These are phyloP conservation scores for Trichoderma sp. DNA, from an alignment of 2,329 filamentous ascomycete species.

Conservation along the genomic window DNA sequence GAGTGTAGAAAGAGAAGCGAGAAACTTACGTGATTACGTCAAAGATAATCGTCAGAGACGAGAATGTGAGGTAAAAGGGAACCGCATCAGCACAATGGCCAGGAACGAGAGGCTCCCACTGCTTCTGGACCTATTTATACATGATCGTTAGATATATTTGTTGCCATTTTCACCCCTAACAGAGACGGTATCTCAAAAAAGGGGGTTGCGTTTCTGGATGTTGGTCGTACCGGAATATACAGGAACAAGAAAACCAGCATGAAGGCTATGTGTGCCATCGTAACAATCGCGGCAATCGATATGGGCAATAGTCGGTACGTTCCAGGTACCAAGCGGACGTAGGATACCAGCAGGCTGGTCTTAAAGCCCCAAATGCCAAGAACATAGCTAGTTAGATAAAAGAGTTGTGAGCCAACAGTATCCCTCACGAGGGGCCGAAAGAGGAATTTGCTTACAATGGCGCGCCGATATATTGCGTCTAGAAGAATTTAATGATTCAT, in stretches of 20 bases:
- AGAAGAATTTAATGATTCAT: neutral
- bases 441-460: conserved; percentile 39
- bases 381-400: conserved; percentile 38
- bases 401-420: neutral
- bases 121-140: conserved; percentile 30
- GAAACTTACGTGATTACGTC: conserved; percentile 42
- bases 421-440: neutral
- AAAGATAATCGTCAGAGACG: conserved; percentile 44
- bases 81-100: conserved; percentile 43
- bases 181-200: neutral
- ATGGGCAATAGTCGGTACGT: conserved; percentile 38
- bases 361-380: conserved; percentile 49
- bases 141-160: neutral
- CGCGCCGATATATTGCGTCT: conserved; percentile 44
- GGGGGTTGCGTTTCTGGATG: neutral
- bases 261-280: conserved; percentile 43
- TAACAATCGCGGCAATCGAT: conserved; percentile 37
- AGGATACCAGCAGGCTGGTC: conserved; percentile 46
- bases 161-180: neutral
- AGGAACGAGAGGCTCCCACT: conserved; percentile 44
- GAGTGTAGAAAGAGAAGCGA: neutral
- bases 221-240: conserved; percentile 35
- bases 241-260: conserved; percentile 39
- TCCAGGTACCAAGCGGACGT: conserved; percentile 47
- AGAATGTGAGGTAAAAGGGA: conserved; percentile 46